A percentile compares a stretch with the other conserved stretches of the same genome.
phyloP scores from a whole-genome alignment of 1,284 basidiomycete genomes.

The Austroboletus olivaceoglutinosus region DNA sequence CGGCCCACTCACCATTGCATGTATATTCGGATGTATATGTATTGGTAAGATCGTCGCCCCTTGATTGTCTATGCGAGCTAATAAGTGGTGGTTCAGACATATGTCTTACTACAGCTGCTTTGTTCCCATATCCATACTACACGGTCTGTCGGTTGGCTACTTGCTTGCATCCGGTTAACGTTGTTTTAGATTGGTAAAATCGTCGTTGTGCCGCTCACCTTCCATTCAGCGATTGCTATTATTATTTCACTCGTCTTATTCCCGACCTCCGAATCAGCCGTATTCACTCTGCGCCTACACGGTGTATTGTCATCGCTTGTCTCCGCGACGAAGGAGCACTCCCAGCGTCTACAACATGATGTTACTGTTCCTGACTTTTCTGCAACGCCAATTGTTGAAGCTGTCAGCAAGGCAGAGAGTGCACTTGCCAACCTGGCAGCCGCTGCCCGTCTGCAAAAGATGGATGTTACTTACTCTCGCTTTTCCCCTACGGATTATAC shows the following conservation, averaged over 20 bases:
- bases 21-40: constrained; percentile 57
- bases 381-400: constrained; percentile 33
- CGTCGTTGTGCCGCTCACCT: constrained; percentile 58
- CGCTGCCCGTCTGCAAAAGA: constrained; percentile 53
- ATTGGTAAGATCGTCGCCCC: constrained; percentile 39
- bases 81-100: constrained; percentile 45
- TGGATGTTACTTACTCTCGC: constrained; percentile 64
- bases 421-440: constrained; percentile 54
- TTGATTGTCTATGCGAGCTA: neutral
- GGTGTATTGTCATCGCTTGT: constrained; percentile 53
- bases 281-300: constrained; percentile 56
- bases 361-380: constrained; percentile 50
- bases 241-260: constrained; percentile 57
- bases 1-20: constrained; percentile 61
- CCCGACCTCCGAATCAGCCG: constrained; percentile 63
- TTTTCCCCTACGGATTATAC: constrained; percentile 62
- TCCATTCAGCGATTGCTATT: constrained; percentile 63
- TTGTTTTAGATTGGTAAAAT: constrained; percentile 43
- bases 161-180: constrained; percentile 4
- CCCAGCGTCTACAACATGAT: constrained; percentile 44
- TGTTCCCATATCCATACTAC: constrained; percentile 72
- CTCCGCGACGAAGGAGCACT: constrained; percentile 49
- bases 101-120: constrained; percentile 52
- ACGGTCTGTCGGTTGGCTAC: constrained; percentile 26
- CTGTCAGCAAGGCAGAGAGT: constrained; percentile 52